Evolutionary conservation across 257 asterid species (phyloP), one percentile per base, ranked within the genome.

Genomic region (Primulina huaijiensis): DNA sequence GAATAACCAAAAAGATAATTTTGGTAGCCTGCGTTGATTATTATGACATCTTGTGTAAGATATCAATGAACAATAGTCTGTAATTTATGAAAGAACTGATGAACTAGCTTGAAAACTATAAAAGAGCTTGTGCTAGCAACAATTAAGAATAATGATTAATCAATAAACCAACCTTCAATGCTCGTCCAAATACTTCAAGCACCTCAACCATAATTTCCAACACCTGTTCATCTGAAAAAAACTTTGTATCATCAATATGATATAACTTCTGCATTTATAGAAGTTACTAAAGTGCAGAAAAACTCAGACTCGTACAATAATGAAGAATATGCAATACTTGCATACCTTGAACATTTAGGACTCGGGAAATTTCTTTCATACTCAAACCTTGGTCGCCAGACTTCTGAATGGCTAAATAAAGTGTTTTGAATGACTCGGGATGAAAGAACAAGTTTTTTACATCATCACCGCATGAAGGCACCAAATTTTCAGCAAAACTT

Each of bases 351-450:
- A 75, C 70, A 66, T 81, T 81, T 72, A 84, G 76, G 76, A 77
- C 74, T 78, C 77, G 74, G 67, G 85, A 72, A 78, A 87, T 83
- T 72, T 89, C 96, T 78, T 82, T 76, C 86, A 87, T 81, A 86
- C 87, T 85, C 85, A 93, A 81, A 64, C 99, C 99, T 72, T 85
- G 96, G 82, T 93, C 99, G 63, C 99, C 99, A 76, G 91, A 83
- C 80, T 79, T 89, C 79, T 85, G 96, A 76, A 90, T 87, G 72
- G 94, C 90, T 69, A 88, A 83, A 82, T 84, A 86, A 65, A 90
- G 82, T 68, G 84, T 78, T 83, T 77, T 86, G 80, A 90, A 89
- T 8, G 79, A 75, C 75, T 81, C 76, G 8, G 97, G 89, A 74
- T 74, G 76, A 68, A 83, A 64, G 75, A 59, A 61, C 11, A 76